Evolutionary conservation across 768 basidiomycete species (phyloP).

Genomic region (Tricholoma hemisulphureum): DNA sequence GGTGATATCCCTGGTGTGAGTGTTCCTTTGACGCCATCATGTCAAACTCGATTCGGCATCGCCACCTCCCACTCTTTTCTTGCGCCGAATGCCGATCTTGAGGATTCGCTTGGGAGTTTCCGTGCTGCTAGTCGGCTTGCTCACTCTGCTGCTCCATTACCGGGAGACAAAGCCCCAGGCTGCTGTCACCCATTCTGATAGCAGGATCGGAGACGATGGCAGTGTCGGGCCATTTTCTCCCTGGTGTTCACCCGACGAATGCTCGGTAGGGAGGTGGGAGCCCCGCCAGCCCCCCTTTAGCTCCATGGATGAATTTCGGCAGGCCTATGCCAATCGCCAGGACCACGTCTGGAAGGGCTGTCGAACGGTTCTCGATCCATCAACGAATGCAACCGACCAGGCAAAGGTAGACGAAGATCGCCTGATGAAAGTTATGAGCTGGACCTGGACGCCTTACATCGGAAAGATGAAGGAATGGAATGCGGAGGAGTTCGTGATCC

Average conservation of each 20-base stretch:
- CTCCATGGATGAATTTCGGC: slow-evolving; percentile 20
- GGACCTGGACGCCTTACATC: slow-evolving; percentile 28
- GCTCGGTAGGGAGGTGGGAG: slow-evolving; percentile 24
- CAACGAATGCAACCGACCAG: slow-evolving; percentile 8
- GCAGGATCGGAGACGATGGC: not conserved
- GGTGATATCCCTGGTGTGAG: too few species aligned
- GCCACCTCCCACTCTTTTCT: not conserved
- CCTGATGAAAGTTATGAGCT: slow-evolving; percentile 30
- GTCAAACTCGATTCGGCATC: too few species aligned
- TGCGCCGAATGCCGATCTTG: not conserved
- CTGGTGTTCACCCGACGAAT: slow-evolving; percentile 23
- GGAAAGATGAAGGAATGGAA: slow-evolving; percentile 25
- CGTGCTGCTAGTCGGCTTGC: not conserved
- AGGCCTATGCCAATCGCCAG: slow-evolving; percentile 22
- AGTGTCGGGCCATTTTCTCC: not conserved
- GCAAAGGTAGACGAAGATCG: slow-evolving; percentile 23
- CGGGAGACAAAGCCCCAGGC: not conserved
- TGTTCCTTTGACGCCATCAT: too few species aligned
- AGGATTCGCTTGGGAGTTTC: not conserved
- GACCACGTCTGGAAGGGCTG: slow-evolving; percentile 29
- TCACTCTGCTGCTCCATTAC: not conserved
- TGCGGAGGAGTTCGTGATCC: slow-evolving; percentile 29
- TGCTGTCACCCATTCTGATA: too few species aligned
- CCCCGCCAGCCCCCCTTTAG: slow-evolving; percentile 24
- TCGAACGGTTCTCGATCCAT: slow-evolving; percentile 15